Conservation (phyloP, 2,329 filamentous ascomycete genomes). For the Monosporascus sp. region DNA sequence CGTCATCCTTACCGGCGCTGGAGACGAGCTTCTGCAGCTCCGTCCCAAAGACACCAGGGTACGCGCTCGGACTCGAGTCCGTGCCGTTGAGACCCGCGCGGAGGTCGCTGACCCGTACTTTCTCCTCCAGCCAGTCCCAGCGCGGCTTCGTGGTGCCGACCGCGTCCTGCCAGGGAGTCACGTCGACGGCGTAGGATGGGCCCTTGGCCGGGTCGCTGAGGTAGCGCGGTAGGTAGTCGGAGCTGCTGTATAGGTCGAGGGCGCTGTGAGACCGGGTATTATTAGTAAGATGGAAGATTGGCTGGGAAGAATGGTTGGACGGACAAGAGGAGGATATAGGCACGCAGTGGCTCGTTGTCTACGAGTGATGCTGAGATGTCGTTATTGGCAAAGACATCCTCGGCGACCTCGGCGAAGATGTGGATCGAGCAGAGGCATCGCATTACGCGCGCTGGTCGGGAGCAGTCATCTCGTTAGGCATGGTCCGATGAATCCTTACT, state of each 20-base stretch:
- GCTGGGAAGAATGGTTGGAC: conserved; percentile 4
- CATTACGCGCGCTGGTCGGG: conserved; percentile 25
- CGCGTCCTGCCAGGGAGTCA: conserved; percentile 28
- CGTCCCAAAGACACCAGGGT: conserved; percentile 22
- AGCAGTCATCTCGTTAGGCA: background rate
- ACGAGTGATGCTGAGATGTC: conserved; percentile 29
- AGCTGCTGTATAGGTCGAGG: conserved; percentile 26
- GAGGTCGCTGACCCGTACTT: conserved; percentile 1
- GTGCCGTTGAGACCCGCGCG: conserved; percentile 2
- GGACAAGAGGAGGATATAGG: conserved; percentile 30
- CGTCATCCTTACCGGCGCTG: background rate
- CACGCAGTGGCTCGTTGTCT: conserved; percentile 28
- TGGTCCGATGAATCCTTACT: background rate
- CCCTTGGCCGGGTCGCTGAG: conserved; percentile 23
- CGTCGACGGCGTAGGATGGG: conserved; percentile 24
- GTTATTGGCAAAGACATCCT: conserved; percentile 31
- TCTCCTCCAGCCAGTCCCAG: conserved; percentile 33
- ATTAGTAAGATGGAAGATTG: no score
- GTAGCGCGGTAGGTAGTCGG: conserved; percentile 26
- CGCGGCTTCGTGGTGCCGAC: conserved; percentile 21
- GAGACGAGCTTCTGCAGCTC: conserved; percentile 6
- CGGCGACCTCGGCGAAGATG: conserved; percentile 25
- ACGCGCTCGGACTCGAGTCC: conserved; percentile 1
- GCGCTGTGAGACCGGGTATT: conserved; percentile 11
- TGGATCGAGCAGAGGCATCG: conserved; percentile 30